These are phyloP conservation scores for Saccharomyces pastorianus DNA, from an alignment of 1,139 yeast species.

Conservation along the genomic window DNA sequence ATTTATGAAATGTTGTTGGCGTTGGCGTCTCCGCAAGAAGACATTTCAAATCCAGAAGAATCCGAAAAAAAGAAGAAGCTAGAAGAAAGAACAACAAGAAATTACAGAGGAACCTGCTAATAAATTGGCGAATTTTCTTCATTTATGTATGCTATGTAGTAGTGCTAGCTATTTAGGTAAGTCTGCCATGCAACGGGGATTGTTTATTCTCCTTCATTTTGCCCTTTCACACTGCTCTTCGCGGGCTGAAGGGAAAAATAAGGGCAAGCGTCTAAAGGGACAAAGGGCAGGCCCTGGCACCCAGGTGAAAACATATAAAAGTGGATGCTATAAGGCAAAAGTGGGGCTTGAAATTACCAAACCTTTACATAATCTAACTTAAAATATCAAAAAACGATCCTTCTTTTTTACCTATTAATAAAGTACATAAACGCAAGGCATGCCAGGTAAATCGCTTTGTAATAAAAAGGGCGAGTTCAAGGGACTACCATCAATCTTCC, in stretches of 20 bases:
- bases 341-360: background rate
- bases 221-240: background rate
- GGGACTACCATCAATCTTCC: conserved; percentile 37
- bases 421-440: background rate
- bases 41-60: conserved; percentile 6
- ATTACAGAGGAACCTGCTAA: conserved; percentile 27
- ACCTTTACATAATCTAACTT: background rate
- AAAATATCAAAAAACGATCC: too few relatives aligned
- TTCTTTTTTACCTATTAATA: background rate
- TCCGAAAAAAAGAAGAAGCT: conserved; percentile 4
- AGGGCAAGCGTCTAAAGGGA: background rate
- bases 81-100: conserved; percentile 14
- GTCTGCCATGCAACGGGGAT: background rate
- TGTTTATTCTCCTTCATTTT: background rate
- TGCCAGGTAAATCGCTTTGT: background rate
- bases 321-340: background rate
- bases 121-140: background rate
- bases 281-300: background rate
- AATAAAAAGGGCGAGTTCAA: conserved; percentile 27
- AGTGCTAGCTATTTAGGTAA: background rate
- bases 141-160: background rate
- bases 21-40: conserved; percentile 20
- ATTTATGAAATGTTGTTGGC: conserved; percentile 20
- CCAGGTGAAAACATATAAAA: background rate
- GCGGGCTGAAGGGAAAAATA: background rate